Evolutionary conservation across 2,329 filamentous ascomycete species (phyloP).

Genomic region (Fusarium dimerum): DNA sequence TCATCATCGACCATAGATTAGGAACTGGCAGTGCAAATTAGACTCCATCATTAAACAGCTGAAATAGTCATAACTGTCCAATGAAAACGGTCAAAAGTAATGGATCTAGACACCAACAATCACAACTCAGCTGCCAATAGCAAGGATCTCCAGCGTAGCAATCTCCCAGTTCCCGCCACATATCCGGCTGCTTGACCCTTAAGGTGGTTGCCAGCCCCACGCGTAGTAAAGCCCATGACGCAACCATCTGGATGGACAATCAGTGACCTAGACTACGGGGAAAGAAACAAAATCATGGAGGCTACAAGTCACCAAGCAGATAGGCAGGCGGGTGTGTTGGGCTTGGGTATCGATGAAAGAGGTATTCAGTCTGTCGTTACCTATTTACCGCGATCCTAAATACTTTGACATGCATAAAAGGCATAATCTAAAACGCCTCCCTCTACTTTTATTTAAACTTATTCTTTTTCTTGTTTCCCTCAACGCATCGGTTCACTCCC

Average conservation of each 20-base stretch:
- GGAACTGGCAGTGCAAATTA: not conserved
- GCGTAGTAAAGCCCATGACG: constrained; percentile 22
- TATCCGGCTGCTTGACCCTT: constrained; percentile 18
- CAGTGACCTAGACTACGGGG: not conserved
- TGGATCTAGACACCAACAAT: not conserved
- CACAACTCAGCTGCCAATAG: constrained; percentile 12
- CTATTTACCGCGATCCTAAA: no score
- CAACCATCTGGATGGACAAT: constrained; percentile 17
- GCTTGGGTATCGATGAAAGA: no score
- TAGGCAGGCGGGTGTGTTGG: no score
- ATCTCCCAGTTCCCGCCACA: constrained; percentile 17
- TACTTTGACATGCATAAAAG: no score
- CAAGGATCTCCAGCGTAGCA: constrained; percentile 21
- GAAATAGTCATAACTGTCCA: not conserved
- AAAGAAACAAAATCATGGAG: not conserved
- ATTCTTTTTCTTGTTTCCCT: no score
- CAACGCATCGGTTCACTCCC: no score
- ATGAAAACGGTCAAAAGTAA: not conserved
- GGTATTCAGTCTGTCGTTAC: no score
- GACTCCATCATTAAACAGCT: not conserved
- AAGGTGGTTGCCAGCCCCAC: not conserved
- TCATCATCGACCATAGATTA: not conserved
- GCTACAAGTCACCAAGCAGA: not conserved
- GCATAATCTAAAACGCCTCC: no score
- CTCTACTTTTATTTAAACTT: no score